phyloP scores from a whole-genome alignment of 257 asterid genomes.

The Nemophila menziesii region DNA sequence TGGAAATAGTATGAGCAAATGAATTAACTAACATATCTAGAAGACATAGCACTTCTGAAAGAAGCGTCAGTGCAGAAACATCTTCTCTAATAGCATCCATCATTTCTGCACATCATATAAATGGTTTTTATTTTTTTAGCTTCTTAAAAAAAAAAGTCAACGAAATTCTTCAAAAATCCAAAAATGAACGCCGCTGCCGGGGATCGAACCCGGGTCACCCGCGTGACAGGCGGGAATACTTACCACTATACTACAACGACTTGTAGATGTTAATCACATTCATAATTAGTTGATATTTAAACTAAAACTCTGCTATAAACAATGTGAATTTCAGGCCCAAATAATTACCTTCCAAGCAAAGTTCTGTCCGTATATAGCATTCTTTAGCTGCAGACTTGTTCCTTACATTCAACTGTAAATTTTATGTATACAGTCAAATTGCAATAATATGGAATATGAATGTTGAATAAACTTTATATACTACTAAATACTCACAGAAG shows the following conservation, averaged over 20 bases:
- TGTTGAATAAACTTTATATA: slow-evolving; percentile 2
- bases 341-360: slow-evolving; percentile 80
- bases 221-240: slow-evolving; percentile 98
- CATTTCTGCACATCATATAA: slow-evolving; percentile 31
- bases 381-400: slow-evolving; percentile 95
- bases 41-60: slow-evolving; percentile 92
- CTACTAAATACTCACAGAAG: slow-evolving; percentile 91
- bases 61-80: slow-evolving; percentile 74
- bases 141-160: no score
- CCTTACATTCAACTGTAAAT: slow-evolving; percentile 68
- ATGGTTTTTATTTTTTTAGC: no score
- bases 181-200: slow-evolving; percentile 91
- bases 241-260: slow-evolving; percentile 91
- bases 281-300: no score
- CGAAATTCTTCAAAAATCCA: no score
- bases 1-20: slow-evolving; percentile 87
- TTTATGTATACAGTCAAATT: slow-evolving; percentile 15
- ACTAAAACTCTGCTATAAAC: no score
- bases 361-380: slow-evolving; percentile 74
- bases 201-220: slow-evolving; percentile 99
- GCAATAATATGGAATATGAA: slow-evolving; percentile 13
- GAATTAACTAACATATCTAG: slow-evolving; percentile 93
- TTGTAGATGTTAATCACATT: no score
- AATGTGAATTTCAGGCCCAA: slow-evolving; percentile 9
- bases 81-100: slow-evolving; percentile 74